These are phyloP conservation scores for Arachis stenosperma DNA, from an alignment of 306 rosid species.

Conservation along the genomic window DNA sequence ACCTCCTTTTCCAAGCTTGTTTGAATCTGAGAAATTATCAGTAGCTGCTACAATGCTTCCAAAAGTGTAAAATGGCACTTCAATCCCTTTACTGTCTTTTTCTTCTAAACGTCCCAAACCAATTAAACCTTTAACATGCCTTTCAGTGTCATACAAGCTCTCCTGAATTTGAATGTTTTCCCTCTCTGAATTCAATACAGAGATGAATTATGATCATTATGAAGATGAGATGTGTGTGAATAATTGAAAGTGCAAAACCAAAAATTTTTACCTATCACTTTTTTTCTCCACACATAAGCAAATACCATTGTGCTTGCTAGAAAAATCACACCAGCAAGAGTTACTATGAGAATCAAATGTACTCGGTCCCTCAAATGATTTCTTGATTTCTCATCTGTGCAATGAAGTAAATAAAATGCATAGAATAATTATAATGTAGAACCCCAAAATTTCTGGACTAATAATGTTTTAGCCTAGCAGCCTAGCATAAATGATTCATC, in stretches of 20 bases:
- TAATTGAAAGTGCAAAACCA: conserved; percentile 4
- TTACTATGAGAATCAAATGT: background rate
- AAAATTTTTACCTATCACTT: conserved; percentile 30
- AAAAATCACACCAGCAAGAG: background rate
- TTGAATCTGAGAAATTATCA: conserved; percentile 54
- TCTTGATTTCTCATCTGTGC: conserved; percentile 19
- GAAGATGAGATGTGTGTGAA: background rate
- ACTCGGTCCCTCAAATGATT: background rate
- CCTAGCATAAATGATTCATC: background rate
- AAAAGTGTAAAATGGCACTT: conserved; percentile 47
- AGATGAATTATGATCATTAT: background rate
- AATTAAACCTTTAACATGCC: conserved; percentile 37
- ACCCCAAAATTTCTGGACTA: background rate
- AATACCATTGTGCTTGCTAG: conserved; percentile 15
- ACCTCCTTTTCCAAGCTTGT: conserved; percentile 63
- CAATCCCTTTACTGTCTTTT: conserved; percentile 40
- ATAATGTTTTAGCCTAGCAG: background rate
- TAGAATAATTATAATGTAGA: background rate
- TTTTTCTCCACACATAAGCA: conserved; percentile 9
- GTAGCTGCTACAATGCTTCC: conserved; percentile 47
- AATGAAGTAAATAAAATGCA: background rate
- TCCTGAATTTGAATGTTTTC: conserved; percentile 17
- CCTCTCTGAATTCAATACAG: conserved; percentile 26
- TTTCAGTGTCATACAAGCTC: conserved; percentile 31
- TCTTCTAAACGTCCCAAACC: conserved; percentile 40